Conservation (phyloP, 1,139 yeast genomes). For the Geotrichum carabidarum region DNA sequence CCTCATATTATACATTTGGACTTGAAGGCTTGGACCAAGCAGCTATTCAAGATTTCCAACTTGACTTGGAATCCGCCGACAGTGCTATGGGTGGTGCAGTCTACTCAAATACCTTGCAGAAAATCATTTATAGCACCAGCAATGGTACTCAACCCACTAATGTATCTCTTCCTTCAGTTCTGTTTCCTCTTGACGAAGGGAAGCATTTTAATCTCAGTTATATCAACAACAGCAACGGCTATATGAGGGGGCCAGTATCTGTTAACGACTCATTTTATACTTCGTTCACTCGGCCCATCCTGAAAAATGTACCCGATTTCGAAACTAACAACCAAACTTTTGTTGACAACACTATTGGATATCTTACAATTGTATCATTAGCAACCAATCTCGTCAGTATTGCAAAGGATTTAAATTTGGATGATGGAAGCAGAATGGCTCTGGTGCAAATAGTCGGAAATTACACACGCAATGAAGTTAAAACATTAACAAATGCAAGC, state of each 20-base stretch:
- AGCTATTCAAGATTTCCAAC: slow-evolving; percentile 21
- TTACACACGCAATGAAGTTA: slow-evolving; percentile 8
- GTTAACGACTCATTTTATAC: slow-evolving; percentile 23
- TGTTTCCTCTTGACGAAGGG: slow-evolving; percentile 24
- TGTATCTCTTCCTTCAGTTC: slow-evolving; percentile 22
- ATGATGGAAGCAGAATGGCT: slow-evolving; percentile 35
- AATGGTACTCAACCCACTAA: slow-evolving; percentile 17
- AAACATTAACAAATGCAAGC: slow-evolving; percentile 13
- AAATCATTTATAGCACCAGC: slow-evolving; percentile 15
- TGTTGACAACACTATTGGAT: slow-evolving; percentile 44
- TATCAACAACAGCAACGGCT: slow-evolving; percentile 6
- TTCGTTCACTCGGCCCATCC: slow-evolving; percentile 27
- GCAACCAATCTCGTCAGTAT: slow-evolving; percentile 52
- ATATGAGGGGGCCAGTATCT: slow-evolving; percentile 15
- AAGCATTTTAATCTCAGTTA: neutral
- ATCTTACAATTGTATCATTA: slow-evolving; percentile 58
- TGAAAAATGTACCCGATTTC: slow-evolving; percentile 14
- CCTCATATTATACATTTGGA: slow-evolving; percentile 22
- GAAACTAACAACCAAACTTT: slow-evolving; percentile 6
- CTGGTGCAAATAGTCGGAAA: slow-evolving; percentile 27
- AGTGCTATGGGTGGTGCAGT: slow-evolving; percentile 29
- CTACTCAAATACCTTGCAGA: slow-evolving; percentile 22
- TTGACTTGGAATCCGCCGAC: slow-evolving; percentile 30
- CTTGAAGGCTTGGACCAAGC: slow-evolving; percentile 18
- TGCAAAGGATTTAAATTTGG: slow-evolving; percentile 44